A percentile compares a stretch with the other conserved stretches of the same genome.
Conservation (phyloP, 768 basidiomycete genomes). For the Russula virescens region DNA sequence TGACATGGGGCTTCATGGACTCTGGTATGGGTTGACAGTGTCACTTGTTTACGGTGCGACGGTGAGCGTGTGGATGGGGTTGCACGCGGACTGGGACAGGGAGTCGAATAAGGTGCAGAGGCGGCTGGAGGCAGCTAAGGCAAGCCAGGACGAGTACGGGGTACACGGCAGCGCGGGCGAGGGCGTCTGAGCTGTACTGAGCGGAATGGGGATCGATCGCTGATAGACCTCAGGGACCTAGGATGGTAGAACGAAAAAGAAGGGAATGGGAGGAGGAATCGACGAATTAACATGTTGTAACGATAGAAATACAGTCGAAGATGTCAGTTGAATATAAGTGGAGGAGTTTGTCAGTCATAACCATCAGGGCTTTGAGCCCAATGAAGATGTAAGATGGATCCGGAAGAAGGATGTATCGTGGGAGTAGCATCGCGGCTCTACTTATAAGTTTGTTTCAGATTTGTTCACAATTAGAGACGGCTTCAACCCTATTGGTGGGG, state of each 20-base stretch:
- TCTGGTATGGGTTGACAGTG: constrained; percentile 80
- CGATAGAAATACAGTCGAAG: too few species aligned
- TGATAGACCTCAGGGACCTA: background rate
- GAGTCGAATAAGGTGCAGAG: constrained; percentile 59
- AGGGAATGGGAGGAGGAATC: background rate
- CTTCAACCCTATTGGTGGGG: too few species aligned
- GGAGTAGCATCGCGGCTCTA: too few species aligned
- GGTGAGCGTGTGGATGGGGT: constrained; percentile 47
- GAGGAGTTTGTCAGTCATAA: background rate
- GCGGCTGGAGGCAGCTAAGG: constrained; percentile 36
- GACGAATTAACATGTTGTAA: background rate
- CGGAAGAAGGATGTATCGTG: background rate
- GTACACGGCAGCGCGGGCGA: background rate
- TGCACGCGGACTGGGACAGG: constrained; percentile 60
- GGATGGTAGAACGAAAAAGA: background rate
- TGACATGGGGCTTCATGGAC: constrained; percentile 56
- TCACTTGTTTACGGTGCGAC: constrained; percentile 55
- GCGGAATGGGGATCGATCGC: background rate
- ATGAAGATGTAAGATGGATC: too few species aligned
- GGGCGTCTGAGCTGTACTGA: background rate
- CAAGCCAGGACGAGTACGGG: background rate
- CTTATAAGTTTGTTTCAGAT: too few species aligned
- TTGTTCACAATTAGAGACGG: too few species aligned
- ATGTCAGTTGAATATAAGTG: background rate
- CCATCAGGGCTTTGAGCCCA: background rate